A percentile compares a stretch with the other conserved stretches of the same genome.
Evolutionary conservation across 805 yeast species (phyloP).

Genomic region (Yamadazyma akitaensis): DNA sequence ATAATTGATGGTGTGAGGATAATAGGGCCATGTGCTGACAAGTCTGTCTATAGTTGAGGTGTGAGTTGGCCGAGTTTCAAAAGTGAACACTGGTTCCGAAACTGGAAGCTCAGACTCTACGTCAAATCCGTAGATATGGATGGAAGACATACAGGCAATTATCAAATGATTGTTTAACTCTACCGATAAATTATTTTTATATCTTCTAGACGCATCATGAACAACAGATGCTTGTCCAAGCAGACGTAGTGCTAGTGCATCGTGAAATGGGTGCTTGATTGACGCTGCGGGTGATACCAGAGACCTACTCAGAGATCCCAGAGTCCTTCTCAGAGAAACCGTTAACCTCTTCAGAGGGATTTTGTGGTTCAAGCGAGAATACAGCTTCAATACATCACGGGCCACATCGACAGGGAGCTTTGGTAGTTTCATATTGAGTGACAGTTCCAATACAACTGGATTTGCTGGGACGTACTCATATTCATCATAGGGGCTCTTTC

Average conservation of each 20-base stretch:
- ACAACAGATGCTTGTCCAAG: constrained; percentile 16
- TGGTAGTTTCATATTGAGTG: background rate
- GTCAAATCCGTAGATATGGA: constrained; percentile 33
- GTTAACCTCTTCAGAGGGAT: background rate
- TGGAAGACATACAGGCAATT: constrained; percentile 30
- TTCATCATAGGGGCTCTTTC: background rate
- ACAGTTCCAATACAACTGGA: background rate
- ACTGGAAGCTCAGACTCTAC: constrained; percentile 24
- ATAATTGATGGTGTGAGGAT: constrained; percentile 56
- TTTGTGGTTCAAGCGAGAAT: background rate
- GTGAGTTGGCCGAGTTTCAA: constrained; percentile 41
- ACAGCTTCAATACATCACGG: background rate
- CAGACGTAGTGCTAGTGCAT: constrained; percentile 24
- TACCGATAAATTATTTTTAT: constrained; percentile 39
- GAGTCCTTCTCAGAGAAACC: background rate
- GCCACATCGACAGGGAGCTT: background rate
- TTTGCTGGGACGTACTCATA: constrained; percentile 1
- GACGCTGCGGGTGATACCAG: background rate
- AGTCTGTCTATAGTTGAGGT: constrained; percentile 41
- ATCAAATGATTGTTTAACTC: constrained; percentile 23
- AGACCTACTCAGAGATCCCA: background rate
- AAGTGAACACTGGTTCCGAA: constrained; percentile 22
- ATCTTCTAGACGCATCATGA: constrained; percentile 29
- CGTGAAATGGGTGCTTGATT: constrained; percentile 22
- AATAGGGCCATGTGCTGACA: constrained; percentile 49